Evolutionary conservation across 495 filamentous ascomycete species (phyloP).

Genomic region (Oleoguttula mirabilis): DNA sequence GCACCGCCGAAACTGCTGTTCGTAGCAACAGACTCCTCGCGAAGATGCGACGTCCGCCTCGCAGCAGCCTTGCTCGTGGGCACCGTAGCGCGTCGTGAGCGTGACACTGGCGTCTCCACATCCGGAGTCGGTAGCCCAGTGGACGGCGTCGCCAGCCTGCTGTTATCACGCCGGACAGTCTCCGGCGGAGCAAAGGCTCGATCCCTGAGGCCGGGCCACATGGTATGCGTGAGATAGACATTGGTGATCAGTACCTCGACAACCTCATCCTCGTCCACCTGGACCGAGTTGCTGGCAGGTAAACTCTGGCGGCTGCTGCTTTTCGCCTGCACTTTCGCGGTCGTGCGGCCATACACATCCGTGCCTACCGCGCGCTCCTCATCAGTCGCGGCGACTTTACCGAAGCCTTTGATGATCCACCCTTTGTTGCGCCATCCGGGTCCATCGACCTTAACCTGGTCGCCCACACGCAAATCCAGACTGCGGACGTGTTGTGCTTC

Average conservation of each 20-base stretch:
- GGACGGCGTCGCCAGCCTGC: slow-evolving; percentile 20
- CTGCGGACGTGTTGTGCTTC: slow-evolving; percentile 20
- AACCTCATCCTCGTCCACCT: slow-evolving; percentile 1
- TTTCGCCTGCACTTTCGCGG: slow-evolving; percentile 24
- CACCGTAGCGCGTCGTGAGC: slow-evolving; percentile 17
- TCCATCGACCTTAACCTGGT: slow-evolving; percentile 33
- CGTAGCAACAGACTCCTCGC: slow-evolving; percentile 14
- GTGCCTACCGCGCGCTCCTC: slow-evolving; percentile 19
- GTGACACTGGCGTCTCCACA: slow-evolving; percentile 20
- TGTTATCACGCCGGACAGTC: neutral
- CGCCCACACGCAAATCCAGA: slow-evolving; percentile 29
- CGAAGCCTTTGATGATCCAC: slow-evolving; percentile 31
- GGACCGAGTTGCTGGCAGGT: neutral
- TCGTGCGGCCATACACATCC: slow-evolving; percentile 26
- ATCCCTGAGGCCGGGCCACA: slow-evolving; percentile 27
- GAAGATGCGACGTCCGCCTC: slow-evolving; percentile 5
- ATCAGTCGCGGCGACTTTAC: slow-evolving; percentile 13
- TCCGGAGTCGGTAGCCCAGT: slow-evolving; percentile 10
- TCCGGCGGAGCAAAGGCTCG: slow-evolving; percentile 21
- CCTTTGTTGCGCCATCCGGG: slow-evolving; percentile 25
- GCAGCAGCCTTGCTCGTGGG: slow-evolving; percentile 2
- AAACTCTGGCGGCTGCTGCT: slow-evolving; percentile 22
- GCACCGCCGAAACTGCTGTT: slow-evolving; percentile 1
- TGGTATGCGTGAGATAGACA: slow-evolving; percentile 28
- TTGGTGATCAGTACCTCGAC: slow-evolving; percentile 24